phyloP scores from a whole-genome alignment of 1,284 basidiomycete genomes.

The Sporisorium iseilematis-ciliati region DNA sequence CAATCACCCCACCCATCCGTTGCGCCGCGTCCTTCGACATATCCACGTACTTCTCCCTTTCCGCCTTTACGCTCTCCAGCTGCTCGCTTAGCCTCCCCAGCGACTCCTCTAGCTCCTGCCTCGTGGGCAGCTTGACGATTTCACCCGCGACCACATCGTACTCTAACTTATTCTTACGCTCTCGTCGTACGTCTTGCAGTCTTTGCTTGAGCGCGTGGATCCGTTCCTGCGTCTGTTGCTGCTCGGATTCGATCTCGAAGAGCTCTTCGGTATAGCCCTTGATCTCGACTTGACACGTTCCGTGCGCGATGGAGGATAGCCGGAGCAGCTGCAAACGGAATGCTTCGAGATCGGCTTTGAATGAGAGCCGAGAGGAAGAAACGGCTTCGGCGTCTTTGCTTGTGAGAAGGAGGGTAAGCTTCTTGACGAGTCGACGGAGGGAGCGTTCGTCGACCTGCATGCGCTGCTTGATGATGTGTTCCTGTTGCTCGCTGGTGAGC shows the following conservation, averaged over 20 bases:
- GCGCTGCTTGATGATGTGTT: constrained; percentile 39
- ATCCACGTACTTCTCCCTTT: constrained; percentile 43
- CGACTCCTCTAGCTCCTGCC: constrained; percentile 45
- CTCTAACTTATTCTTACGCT: constrained; percentile 58
- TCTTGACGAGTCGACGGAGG: constrained; percentile 39
- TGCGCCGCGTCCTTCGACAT: constrained; percentile 18
- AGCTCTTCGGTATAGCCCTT: constrained; percentile 26
- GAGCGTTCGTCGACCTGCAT: constrained; percentile 46
- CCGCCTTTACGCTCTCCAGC: constrained; percentile 27
- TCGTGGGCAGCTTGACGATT: constrained; percentile 48
- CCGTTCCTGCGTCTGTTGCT: constrained; percentile 30
- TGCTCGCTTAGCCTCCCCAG: constrained; percentile 27
- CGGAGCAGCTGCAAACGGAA: constrained; percentile 25
- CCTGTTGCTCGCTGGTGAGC: constrained; percentile 43
- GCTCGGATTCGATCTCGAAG: constrained; percentile 28
- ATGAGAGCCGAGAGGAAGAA: constrained; percentile 25
- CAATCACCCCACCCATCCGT: constrained; percentile 28
- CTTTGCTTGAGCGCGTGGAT: constrained; percentile 46
- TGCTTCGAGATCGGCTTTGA: constrained; percentile 45
- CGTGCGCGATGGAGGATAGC: constrained; percentile 28
- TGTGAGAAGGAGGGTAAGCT: constrained; percentile 33
- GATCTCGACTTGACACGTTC: constrained; percentile 36
- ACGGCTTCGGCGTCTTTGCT: constrained; percentile 26
- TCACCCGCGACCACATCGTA: constrained; percentile 59
- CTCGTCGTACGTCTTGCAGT: constrained; percentile 47